Evolutionary conservation across 495 filamentous ascomycete genomes (phyloP), one percentile per base, ranked within the genome.

Genomic region (Clohesyomyces aquaticus): DNA sequence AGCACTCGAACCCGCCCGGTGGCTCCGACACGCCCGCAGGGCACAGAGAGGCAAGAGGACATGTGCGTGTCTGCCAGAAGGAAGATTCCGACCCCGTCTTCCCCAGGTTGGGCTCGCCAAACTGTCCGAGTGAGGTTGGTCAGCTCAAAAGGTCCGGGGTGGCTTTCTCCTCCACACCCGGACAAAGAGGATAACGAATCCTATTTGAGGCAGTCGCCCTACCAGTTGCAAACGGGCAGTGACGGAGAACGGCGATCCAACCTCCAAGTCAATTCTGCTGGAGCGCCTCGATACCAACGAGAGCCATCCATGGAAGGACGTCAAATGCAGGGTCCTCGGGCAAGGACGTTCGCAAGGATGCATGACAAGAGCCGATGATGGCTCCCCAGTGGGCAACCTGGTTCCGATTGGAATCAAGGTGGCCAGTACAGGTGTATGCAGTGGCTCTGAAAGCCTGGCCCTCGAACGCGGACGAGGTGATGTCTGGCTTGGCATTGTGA

Each of bases 171-270:
- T 46, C 27, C 43, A 18, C 21, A 46, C 58, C 51, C 51, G 41
- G 51, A 55, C 51, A 55, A 55, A 61, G 48, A 42, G 42, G 27
- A 59, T 23, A 32, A 61, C 16, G 16, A 57, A 46, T 10, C 12
- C 54, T 16, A 8, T 9, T 12, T 26, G 21, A 28, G 16, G 4
- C 16, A 18, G 12, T 4, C 35, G 10, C 1, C 28, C 11, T 47
- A n/a, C n/a, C 21, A 47, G 43, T 22, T 6, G 43, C 43, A 22
- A 55, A 29, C 2, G 12, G 51, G n/a, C 18, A 23, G n/a, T n/a
- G n/a, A n/a, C n/a, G n/a, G n/a, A n/a, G n/a, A n/a, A n/a, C n/a
- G n/a, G 14, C 9, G 9, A 23, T 21, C 10, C 16, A n/a, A 38
- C 4, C 50, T 4, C 50, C 14, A 27, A 42, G 18, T 11, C 3